Conservation (phyloP, 2,329 filamentous ascomycete species). For the Pezicula carpinea region DNA sequence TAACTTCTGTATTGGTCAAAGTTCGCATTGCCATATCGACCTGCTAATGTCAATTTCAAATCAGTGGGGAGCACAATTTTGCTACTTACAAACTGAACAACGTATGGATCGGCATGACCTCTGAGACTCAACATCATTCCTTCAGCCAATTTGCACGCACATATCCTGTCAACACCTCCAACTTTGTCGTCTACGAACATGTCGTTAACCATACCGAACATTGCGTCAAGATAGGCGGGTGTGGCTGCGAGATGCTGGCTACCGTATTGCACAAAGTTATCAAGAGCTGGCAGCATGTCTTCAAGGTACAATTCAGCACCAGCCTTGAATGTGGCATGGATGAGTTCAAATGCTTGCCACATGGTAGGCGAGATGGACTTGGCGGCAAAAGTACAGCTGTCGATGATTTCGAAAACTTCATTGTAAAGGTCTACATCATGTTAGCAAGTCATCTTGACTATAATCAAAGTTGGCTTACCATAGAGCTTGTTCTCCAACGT, state of each 20-base stretch:
- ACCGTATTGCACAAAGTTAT: constrained; percentile 97
- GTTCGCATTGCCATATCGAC: constrained; percentile 84
- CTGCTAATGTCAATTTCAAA: constrained; percentile 14
- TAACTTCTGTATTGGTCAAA: constrained; percentile 69
- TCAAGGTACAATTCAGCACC: constrained; percentile 96
- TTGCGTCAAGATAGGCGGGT: constrained; percentile 78
- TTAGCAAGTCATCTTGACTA: constrained; percentile 14
- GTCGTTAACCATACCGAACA: constrained; percentile 90
- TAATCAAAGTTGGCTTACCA: constrained; percentile 43
- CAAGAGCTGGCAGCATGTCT: constrained; percentile 95
- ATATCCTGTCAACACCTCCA: constrained; percentile 89
- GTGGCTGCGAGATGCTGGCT: constrained; percentile 75
- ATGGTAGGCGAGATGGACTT: constrained; percentile 94
- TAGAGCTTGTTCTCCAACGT: constrained; percentile 98
- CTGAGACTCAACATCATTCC: constrained; percentile 95
- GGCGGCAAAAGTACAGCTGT: constrained; percentile 97
- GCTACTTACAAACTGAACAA: constrained; percentile 65
- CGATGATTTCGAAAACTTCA: constrained; percentile 97
- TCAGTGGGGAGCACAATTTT: neutral
- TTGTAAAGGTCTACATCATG: constrained; percentile 74
- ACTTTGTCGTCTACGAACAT: constrained; percentile 94
- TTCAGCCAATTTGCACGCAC: constrained; percentile 95
- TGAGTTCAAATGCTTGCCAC: constrained; percentile 98
- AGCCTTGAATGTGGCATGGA: constrained; percentile 94
- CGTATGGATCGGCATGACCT: constrained; percentile 80